Percentiles rank a stretch among this genome's conserved stretches.
Conservation (phyloP, 495 filamentous ascomycete species). For the Parathielavia hyrcaniae region DNA sequence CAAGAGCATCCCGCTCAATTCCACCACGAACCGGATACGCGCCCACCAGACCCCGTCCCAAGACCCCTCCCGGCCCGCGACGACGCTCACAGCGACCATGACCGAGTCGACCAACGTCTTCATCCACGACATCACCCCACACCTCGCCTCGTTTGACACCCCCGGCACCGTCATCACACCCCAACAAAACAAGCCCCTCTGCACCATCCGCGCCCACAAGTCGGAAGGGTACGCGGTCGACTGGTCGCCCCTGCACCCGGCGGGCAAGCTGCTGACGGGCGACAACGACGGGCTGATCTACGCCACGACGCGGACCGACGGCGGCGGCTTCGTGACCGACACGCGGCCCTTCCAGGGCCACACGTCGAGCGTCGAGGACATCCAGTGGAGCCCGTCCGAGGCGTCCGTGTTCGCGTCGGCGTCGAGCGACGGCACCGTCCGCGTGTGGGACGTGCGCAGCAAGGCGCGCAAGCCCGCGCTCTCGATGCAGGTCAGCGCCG, state of each 20-base stretch:
- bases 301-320: conserved; percentile 73
- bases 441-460: conserved; percentile 89
- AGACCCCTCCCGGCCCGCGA: conserved; percentile 62
- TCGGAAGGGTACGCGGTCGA: conserved; percentile 90
- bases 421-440: conserved; percentile 86
- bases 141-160: conserved; percentile 79
- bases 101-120: conserved; percentile 79
- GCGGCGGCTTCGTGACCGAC: conserved; percentile 81
- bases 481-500: conserved; percentile 72
- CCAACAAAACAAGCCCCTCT: conserved; percentile 75
- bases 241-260: conserved; percentile 72
- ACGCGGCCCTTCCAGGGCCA: conserved; percentile 75
- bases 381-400: conserved; percentile 94
- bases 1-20: conserved; percentile 73
- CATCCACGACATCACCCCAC: conserved; percentile 87
- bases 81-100: conserved; percentile 84
- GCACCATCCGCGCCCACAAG: conserved; percentile 84
- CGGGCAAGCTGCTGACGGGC: conserved; percentile 82
- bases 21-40: conserved; percentile 89
- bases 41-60: conserved; percentile 65
- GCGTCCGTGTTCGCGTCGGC: conserved; percentile 87
- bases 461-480: conserved; percentile 80
- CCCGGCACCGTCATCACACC: conserved; percentile 75
- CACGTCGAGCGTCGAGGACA: conserved; percentile 78
- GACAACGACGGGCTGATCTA: conserved; percentile 89